A percentile compares a stretch with the other conserved stretches of the same genome.
phyloP scores from a whole-genome alignment of 208 protist genomes.

The Trypanosoma vivax region DNA sequence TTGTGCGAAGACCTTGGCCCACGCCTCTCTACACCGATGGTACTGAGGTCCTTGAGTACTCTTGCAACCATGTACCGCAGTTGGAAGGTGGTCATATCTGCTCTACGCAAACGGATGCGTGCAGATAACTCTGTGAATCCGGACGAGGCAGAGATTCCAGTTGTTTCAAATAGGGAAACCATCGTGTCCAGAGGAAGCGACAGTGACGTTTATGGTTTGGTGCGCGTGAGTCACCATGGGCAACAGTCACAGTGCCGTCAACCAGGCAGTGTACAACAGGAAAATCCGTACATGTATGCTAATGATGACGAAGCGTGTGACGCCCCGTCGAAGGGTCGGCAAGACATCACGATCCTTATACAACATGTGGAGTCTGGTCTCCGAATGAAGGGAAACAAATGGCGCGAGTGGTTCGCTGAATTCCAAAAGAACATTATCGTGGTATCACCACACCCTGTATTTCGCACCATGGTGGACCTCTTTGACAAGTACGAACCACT shows the following conservation, averaged over 20 bases:
- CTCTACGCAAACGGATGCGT: constrained; percentile 54
- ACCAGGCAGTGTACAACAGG: not conserved
- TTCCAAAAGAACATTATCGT: constrained; percentile 87
- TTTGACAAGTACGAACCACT: constrained; percentile 89
- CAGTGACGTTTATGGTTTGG: not conserved
- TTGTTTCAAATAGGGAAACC: not conserved
- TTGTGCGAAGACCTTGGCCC: constrained; percentile 71
- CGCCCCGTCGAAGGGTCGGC: constrained; percentile 11
- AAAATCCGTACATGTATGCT: constrained; percentile 3
- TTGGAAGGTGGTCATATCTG: constrained; percentile 53
- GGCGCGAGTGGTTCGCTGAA: constrained; percentile 86
- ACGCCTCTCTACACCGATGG: constrained; percentile 64
- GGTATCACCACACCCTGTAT: constrained; percentile 78
- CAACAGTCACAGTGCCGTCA: constrained; percentile 3
- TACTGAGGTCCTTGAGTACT: constrained; percentile 73
- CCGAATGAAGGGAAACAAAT: constrained; percentile 65
- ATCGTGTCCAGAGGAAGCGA: not conserved
- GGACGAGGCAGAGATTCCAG: not conserved
- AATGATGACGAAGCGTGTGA: constrained; percentile 15
- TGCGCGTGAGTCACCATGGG: not conserved
- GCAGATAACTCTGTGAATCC: constrained; percentile 32
- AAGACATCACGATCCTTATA: constrained; percentile 77
- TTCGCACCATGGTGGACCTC: constrained; percentile 87
- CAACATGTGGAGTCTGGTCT: constrained; percentile 76
- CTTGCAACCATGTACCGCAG: constrained; percentile 65